Evolutionary conservation across 108 stramenopile species (phyloP).

Genomic region (Nitzschia inconspicua): DNA sequence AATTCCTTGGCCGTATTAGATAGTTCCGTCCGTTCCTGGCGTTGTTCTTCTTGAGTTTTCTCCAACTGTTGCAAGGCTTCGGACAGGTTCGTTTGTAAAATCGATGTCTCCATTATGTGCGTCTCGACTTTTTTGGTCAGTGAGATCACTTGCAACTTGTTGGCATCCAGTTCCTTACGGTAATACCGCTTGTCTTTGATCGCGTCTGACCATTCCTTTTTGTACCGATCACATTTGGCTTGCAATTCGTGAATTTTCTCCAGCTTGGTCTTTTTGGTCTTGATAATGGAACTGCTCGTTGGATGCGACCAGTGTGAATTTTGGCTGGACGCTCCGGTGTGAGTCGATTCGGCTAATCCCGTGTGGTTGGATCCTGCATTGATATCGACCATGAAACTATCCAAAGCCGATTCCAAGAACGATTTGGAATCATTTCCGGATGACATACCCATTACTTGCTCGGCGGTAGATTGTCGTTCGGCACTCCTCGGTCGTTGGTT

Average conservation of each 20-base stretch:
- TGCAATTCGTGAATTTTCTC: constrained; percentile 38
- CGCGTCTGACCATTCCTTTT: constrained; percentile 24
- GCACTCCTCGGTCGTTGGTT: too few species aligned
- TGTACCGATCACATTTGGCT: constrained; percentile 31
- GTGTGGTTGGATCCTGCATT: too few species aligned
- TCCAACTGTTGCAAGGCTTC: constrained; percentile 23
- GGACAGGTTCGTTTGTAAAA: constrained; percentile 22
- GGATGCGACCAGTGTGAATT: too few species aligned
- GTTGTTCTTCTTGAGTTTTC: constrained; percentile 11
- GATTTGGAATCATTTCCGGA: too few species aligned
- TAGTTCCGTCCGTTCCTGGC: constrained; percentile 25
- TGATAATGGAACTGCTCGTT: too few species aligned
- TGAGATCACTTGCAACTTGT: constrained; percentile 14
- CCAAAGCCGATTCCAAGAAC: too few species aligned
- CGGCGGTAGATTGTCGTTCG: too few species aligned
- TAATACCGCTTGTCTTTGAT: constrained; percentile 16
- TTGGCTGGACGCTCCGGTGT: too few species aligned
- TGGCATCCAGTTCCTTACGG: constrained; percentile 9
- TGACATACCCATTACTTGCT: too few species aligned
- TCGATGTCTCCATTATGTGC: constrained; percentile 13
- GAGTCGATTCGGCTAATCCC: too few species aligned
- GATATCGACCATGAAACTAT: too few species aligned
- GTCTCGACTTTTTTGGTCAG: constrained; percentile 19
- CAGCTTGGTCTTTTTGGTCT: constrained; percentile 29
- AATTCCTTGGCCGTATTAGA: constrained; percentile 28